These are phyloP conservation scores for Exophiala spinifera DNA, from an alignment of 2,329 filamentous ascomycete species.

Conservation along the genomic window DNA sequence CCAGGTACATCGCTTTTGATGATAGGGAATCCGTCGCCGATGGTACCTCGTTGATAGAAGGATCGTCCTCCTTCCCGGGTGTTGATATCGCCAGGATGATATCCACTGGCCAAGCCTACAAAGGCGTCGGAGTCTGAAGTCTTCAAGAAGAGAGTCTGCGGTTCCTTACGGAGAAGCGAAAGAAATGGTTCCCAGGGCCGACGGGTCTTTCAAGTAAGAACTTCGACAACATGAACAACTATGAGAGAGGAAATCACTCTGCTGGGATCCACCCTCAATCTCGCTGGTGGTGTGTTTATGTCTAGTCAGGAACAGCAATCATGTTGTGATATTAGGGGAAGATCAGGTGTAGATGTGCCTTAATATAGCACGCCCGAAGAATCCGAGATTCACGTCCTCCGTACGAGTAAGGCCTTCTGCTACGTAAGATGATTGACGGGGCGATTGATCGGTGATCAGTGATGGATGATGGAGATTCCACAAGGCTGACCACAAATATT, in stretches of 20 bases:
- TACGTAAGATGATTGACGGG: conserved; percentile 6
- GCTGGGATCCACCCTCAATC: too few species aligned
- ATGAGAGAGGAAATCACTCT: too few species aligned
- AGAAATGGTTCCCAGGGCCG: not conserved
- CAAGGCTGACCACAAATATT: conserved; percentile 9
- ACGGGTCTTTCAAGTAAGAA: not conserved
- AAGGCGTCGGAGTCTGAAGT: too few species aligned
- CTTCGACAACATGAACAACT: not conserved
- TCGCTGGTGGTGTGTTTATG: conserved; percentile 4
- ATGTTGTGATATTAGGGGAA: not conserved
- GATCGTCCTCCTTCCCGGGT: too few species aligned
- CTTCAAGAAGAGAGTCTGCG: too few species aligned
- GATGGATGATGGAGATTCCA: conserved; percentile 16
- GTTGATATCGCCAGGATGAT: too few species aligned
- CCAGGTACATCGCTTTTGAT: too few species aligned
- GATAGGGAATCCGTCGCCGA: too few species aligned
- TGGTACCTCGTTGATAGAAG: too few species aligned
- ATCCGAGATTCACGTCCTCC: not conserved
- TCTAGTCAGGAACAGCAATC: not conserved
- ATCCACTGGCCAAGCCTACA: too few species aligned
- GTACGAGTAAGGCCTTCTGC: too few species aligned
- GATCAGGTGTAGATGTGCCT: conserved; percentile 7
- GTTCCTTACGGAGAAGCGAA: too few species aligned
- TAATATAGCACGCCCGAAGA: conserved; percentile 15
- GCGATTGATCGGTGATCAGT: not conserved